phyloP scores from a whole-genome alignment of 768 basidiomycete species.

The Mycena kentingensis region DNA sequence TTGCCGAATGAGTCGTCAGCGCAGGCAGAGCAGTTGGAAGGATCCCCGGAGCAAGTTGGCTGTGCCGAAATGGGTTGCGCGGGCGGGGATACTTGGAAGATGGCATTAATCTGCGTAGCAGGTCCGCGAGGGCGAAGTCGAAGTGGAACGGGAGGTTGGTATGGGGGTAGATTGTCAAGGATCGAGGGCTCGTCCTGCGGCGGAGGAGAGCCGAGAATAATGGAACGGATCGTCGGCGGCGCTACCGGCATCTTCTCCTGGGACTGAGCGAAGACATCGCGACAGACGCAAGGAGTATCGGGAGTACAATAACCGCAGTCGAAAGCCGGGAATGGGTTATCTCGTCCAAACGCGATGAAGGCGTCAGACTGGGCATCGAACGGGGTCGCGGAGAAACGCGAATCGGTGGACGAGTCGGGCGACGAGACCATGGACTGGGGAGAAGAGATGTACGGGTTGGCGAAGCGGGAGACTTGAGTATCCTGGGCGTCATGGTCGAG shows the following conservation, averaged over 20 bases:
- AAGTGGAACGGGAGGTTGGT: conserved; percentile 81
- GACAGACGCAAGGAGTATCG: conserved; percentile 74
- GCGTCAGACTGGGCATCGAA: conserved; percentile 36
- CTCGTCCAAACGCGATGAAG: conserved; percentile 28
- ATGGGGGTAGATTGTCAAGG: conserved; percentile 75
- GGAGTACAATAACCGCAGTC: conserved; percentile 79
- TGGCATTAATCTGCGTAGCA: conserved; percentile 38
- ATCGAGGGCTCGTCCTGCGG: conserved; percentile 50
- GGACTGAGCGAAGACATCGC: conserved; percentile 60
- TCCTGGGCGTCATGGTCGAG: conserved; percentile 31
- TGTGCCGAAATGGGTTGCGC: conserved; percentile 29
- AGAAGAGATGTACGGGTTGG: conserved; percentile 43
- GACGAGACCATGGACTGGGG: conserved; percentile 56
- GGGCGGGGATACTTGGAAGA: conserved; percentile 54
- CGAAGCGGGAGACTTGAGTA: conserved; percentile 34
- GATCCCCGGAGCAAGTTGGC: conserved; percentile 78
- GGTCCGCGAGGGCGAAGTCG: conserved; percentile 52
- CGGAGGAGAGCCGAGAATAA: conserved; percentile 29
- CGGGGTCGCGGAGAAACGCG: conserved; percentile 34
- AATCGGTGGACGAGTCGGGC: conserved; percentile 43
- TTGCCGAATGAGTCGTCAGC: conserved; percentile 84
- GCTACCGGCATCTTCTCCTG: conserved; percentile 21
- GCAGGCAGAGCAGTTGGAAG: conserved; percentile 82
- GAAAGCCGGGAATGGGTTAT: conserved; percentile 50
- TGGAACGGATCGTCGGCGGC: conserved; percentile 25